Evolutionary conservation across 1,139 yeast genomes (phyloP).

Genomic region (Scheffersomyces parashehatae): DNA sequence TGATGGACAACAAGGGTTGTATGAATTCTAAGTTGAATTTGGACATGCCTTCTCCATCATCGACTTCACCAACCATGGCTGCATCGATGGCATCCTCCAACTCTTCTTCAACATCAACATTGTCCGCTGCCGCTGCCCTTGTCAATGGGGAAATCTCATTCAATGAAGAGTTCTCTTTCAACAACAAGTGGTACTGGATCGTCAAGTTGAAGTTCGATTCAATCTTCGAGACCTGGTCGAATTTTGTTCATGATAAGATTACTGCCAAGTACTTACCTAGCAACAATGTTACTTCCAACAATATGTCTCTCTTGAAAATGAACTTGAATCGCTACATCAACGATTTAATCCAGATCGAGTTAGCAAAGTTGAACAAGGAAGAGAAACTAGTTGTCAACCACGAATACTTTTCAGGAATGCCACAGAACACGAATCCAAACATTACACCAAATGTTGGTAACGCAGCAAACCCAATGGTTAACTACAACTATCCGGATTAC

Average conservation of each 20-base stretch:
- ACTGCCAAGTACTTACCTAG: slow-evolving; percentile 1
- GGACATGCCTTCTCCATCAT: slow-evolving; percentile 1
- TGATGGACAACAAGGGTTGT: slow-evolving; percentile 15
- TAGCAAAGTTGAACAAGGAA: slow-evolving; percentile 7
- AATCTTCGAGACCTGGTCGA: slow-evolving; percentile 30
- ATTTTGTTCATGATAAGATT: slow-evolving; percentile 12
- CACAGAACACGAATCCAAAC: not conserved
- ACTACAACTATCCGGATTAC: slow-evolving; percentile 4
- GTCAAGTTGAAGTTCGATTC: slow-evolving; percentile 24
- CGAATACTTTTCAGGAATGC: not conserved
- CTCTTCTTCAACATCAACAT: not conserved
- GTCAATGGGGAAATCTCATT: slow-evolving; percentile 1
- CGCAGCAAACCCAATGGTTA: slow-evolving; percentile 3
- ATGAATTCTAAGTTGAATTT: slow-evolving; percentile 11
- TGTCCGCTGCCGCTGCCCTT: slow-evolving; percentile 1
- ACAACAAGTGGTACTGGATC: slow-evolving; percentile 29
- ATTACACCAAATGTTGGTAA: not conserved
- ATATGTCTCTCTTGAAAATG: slow-evolving; percentile 15
- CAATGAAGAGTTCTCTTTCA: slow-evolving; percentile 22
- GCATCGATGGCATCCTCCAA: not conserved
- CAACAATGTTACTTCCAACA: slow-evolving; percentile 10
- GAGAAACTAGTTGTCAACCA: slow-evolving; percentile 2
- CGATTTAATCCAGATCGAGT: slow-evolving; percentile 16
- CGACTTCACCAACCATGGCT: not conserved
- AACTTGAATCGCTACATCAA: slow-evolving; percentile 16